phyloP scores from a whole-genome alignment of 371 early-diverging fungal genomes.

The Apophysomyces elegans region DNA sequence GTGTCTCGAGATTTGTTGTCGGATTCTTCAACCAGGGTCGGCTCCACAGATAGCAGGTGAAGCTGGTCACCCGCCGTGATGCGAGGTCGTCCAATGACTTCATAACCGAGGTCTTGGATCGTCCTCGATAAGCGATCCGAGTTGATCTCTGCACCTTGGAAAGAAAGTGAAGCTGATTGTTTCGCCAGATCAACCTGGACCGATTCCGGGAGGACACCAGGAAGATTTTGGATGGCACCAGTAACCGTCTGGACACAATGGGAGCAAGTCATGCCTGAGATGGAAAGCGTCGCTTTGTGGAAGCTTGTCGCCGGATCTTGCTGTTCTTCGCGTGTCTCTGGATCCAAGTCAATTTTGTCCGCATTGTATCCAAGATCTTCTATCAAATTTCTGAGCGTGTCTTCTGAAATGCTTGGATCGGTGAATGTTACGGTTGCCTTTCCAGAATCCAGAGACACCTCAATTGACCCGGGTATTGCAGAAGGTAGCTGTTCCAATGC shows the following conservation, averaged over 20 bases:
- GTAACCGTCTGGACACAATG: conserved; percentile 77
- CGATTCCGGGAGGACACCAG: conserved; percentile 56
- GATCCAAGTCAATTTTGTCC: conserved; percentile 14
- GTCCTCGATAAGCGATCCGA: conserved; percentile 39
- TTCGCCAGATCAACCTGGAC: conserved; percentile 53
- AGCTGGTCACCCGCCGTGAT: conserved; percentile 13
- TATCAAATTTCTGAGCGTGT: conserved; percentile 48
- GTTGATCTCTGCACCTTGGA: conserved; percentile 16
- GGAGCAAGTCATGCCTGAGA: conserved; percentile 82
- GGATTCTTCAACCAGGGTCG: conserved; percentile 1
- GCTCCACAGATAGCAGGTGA: not conserved
- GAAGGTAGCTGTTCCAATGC: conserved; percentile 57
- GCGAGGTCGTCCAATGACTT: conserved; percentile 40
- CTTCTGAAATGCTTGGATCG: conserved; percentile 18
- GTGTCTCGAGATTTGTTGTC: not conserved
- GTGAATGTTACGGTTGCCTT: conserved; percentile 44
- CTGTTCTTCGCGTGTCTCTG: not conserved
- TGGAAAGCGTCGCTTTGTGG: conserved; percentile 36
- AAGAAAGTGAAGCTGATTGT: conserved; percentile 51
- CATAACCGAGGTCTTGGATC: conserved; percentile 71
- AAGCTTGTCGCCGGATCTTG: conserved; percentile 6
- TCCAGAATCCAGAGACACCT: conserved; percentile 48
- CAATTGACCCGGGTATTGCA: conserved; percentile 50
- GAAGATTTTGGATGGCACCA: conserved; percentile 34
- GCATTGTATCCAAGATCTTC: conserved; percentile 73